Percentiles rank a stretch among this genome's conserved stretches.
phyloP scores from a whole-genome alignment of 495 filamentous ascomycete genomes.

The Hypoxylon subgilvum region DNA sequence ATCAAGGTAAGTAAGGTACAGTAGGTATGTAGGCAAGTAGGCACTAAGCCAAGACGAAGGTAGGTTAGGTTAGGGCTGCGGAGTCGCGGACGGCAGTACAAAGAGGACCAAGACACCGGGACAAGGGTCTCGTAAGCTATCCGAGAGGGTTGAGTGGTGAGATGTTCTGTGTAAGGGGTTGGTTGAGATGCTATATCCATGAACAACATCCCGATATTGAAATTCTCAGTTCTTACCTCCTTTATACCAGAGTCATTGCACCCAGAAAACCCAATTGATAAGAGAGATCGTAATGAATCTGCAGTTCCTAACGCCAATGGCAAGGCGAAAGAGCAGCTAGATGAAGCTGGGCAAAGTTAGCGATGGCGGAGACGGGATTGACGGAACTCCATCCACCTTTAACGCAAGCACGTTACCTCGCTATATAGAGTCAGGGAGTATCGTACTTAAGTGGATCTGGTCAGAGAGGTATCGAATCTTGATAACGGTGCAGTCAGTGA shows the following conservation, averaged over 20 bases:
- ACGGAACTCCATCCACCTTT: not conserved
- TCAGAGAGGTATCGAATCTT: slow-evolving; percentile 18
- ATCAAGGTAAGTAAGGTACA: too few relatives aligned
- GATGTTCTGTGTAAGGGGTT: too few relatives aligned
- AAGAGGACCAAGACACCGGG: slow-evolving; percentile 27
- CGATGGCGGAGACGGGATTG: not conserved
- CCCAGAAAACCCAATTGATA: not conserved
- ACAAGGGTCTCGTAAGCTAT: not conserved
- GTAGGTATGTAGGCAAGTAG: too few relatives aligned
- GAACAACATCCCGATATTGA: too few relatives aligned
- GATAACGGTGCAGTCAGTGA: too few relatives aligned
- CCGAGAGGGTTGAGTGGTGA: too few relatives aligned
- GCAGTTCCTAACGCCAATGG: too few relatives aligned
- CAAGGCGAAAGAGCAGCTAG: too few relatives aligned
- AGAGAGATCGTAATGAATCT: not conserved
- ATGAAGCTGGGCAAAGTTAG: not conserved
- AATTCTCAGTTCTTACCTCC: slow-evolving; percentile 23
- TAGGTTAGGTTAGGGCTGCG: not conserved
- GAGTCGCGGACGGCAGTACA: not conserved
- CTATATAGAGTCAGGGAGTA: not conserved
- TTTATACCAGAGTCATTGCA: slow-evolving; percentile 17
- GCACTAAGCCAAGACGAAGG: not conserved
- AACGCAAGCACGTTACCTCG: not conserved
- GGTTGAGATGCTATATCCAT: too few relatives aligned
- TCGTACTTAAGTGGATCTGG: slow-evolving; percentile 26